Evolutionary conservation across 1,139 yeast genomes (phyloP), one percentile per base, ranked within the genome.

Genomic region (Candida albicans): DNA sequence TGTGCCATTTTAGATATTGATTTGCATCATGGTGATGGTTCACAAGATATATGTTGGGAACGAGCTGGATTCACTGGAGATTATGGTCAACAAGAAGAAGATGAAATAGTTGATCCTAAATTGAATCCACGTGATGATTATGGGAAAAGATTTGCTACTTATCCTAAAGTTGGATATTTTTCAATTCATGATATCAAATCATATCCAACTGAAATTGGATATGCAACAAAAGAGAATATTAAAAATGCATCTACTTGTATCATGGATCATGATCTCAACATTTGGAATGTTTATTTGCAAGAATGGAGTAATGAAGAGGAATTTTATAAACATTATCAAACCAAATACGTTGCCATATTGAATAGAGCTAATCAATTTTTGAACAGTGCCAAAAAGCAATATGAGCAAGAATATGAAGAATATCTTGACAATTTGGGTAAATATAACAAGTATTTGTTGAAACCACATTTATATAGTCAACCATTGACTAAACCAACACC

Each of bases 21-120:
- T 62, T 70, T 88, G 41, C 96, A 88, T 58, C 96, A 88, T 57
- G 96, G 96, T n/a, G 96, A 88, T 62, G 96, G 96, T 4, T 79
- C 88, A 5, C 96, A 88, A 57, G 96, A 87, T 61, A 84, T 88
- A 25, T 83, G 95, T 53, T 87, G 93, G 91, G 84, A 83, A 54
- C 70, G 87, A 52, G 87, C 88, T 0, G 87, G 88, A 0, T 75
- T 80, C 52, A 59, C 62, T 9, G 79, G 81, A 2, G 81, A 78
- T 45, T 73, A 70, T 52, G 80, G 79, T 12, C 71, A 70, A 49
- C 71, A 65, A 38, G 73, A 64, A 32, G 70, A 70, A 34, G 80
- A 68, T 48, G 73, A 70, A 32, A 67, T 67, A 52, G 31, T 47
- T 47, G 52, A 65, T 52, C 44, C 70, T 37, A 39, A 52, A 14